phyloP scores from a whole-genome alignment of 1,139 yeast genomes.

The Keqinozyma sinolaborantium region DNA sequence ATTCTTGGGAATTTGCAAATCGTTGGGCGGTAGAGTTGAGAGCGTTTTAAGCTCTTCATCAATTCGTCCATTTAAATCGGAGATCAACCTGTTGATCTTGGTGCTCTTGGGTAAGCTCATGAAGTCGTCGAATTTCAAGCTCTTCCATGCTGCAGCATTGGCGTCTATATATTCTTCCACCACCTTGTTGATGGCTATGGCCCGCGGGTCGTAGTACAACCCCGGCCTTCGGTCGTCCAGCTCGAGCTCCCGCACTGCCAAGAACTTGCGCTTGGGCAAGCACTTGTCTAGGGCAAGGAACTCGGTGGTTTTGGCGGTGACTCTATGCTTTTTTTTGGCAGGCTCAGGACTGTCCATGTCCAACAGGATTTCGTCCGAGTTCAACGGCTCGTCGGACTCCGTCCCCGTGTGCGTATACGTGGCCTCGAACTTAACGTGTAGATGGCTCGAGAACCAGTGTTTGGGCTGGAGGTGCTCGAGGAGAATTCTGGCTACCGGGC shows the following conservation, averaged over 20 bases:
- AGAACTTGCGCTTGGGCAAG: constrained; percentile 53
- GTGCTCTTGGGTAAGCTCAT: background rate
- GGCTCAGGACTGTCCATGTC: constrained; percentile 3
- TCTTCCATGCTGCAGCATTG: constrained; percentile 8
- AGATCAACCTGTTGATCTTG: constrained; percentile 6
- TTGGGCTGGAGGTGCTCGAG: constrained; percentile 55
- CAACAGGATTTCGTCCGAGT: constrained; percentile 3
- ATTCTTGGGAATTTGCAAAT: constrained; percentile 19
- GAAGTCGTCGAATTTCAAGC: constrained; percentile 3
- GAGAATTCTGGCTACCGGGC: constrained; percentile 62
- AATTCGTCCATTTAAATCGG: constrained; percentile 20
- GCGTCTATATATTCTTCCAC: constrained; percentile 25
- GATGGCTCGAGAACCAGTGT: constrained; percentile 86
- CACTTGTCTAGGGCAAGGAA: constrained; percentile 89
- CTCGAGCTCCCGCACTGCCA: constrained; percentile 40
- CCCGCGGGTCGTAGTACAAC: constrained; percentile 43
- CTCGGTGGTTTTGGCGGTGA: constrained; percentile 33
- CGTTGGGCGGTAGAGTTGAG: constrained; percentile 8
- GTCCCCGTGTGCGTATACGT: constrained; percentile 3
- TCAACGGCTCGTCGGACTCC: constrained; percentile 2
- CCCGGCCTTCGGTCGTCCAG: constrained; percentile 14
- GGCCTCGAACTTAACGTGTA: constrained; percentile 77
- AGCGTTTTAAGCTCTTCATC: constrained; percentile 17
- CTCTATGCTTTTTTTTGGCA: constrained; percentile 8
- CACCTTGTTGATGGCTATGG: constrained; percentile 44